Percentiles rank a stretch among this genome's conserved stretches.
Evolutionary conservation across 306 rosid genomes (phyloP).

Genomic region (Prunus kanzakura): DNA sequence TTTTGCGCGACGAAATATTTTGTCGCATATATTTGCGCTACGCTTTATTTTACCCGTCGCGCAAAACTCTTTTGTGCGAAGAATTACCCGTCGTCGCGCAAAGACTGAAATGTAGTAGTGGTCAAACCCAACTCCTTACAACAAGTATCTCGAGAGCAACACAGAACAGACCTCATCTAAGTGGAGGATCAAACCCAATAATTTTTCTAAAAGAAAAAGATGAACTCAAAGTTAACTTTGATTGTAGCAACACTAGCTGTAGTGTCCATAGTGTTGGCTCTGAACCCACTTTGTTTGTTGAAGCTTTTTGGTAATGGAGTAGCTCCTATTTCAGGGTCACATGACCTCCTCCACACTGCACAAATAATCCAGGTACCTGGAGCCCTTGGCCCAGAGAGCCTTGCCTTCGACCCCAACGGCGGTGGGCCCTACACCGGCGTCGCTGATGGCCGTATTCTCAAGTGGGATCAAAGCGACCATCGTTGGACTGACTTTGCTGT

Average conservation of each 20-base stretch:
- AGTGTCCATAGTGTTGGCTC: slow-evolving; percentile 23
- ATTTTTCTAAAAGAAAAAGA: neutral
- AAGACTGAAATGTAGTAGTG: too few species aligned
- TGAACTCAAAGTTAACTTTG: slow-evolving; percentile 29
- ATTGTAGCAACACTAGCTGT: slow-evolving; percentile 39
- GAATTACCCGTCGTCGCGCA: too few species aligned
- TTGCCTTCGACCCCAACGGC: slow-evolving; percentile 62
- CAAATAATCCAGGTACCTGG: slow-evolving; percentile 37
- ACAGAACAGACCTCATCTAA: too few species aligned
- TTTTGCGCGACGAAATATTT: too few species aligned
- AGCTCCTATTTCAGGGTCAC: slow-evolving; percentile 40
- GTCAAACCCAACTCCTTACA: too few species aligned
- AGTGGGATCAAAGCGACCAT: slow-evolving; percentile 57
- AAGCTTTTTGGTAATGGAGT: slow-evolving; percentile 24
- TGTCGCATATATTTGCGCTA: too few species aligned
- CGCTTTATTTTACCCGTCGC: too few species aligned
- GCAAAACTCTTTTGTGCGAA: too few species aligned
- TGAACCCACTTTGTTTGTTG: neutral
- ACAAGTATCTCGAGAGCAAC: too few species aligned
- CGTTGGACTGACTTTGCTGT: slow-evolving; percentile 79
- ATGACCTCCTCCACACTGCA: slow-evolving; percentile 50
- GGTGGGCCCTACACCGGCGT: slow-evolving; percentile 91
- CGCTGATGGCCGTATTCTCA: slow-evolving; percentile 85
- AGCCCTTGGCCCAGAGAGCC: slow-evolving; percentile 88
- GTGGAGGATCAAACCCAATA: too few species aligned